Evolutionary conservation across 2,329 filamentous ascomycete species (phyloP), one percentile per base, ranked within the genome.

Genomic region (Stemphylium beticola): DNA sequence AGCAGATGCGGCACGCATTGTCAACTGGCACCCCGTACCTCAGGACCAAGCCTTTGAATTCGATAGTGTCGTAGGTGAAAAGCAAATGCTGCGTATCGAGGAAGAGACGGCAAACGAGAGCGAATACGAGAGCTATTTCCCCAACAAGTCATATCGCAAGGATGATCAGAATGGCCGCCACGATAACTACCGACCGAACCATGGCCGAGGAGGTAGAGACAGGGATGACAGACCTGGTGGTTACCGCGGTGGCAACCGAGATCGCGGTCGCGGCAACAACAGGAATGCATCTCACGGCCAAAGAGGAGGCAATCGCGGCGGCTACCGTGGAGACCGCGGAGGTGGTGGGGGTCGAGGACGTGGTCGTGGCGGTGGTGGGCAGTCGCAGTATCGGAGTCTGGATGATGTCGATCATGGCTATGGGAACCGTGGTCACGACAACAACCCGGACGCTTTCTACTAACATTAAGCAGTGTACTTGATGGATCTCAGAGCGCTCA

Each of bases 21-120:
- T 87, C 49, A 87, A 89, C 60, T 98, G 93, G 95, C 85, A 90
- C 58, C 86, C 91, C 4, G 82, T 96, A 3, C 78, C 88, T 0
- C 79, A 84, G 4, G 87, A 92, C 7, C 85, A 90, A 66, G 82
- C 86, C 0, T 86, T 93, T 68, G 82, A 86, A 5, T 92, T 98
- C 66, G 91, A 96, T 59, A 92, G 90, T 0, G 86, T 85, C 0
- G 91, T 98, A 1, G 90, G 90, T 15, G 93, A 98, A 77, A 96
- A 96, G 78, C 85, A 91, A 14, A 82, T 95, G 60, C 77, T 98
- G 46, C 85, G 90, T 1, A 87, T 98, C 41, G 92, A 96, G 73
- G 81, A 87, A 47, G 90, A 93, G 78, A 65, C 64, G 6, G 61
- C 69, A 7, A 74, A 86, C 20, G 86, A 89, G 65, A 85, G 84